Conservation (phyloP, 2,329 filamentous ascomycete genomes). For the Phaeosphaeria sp. region DNA sequence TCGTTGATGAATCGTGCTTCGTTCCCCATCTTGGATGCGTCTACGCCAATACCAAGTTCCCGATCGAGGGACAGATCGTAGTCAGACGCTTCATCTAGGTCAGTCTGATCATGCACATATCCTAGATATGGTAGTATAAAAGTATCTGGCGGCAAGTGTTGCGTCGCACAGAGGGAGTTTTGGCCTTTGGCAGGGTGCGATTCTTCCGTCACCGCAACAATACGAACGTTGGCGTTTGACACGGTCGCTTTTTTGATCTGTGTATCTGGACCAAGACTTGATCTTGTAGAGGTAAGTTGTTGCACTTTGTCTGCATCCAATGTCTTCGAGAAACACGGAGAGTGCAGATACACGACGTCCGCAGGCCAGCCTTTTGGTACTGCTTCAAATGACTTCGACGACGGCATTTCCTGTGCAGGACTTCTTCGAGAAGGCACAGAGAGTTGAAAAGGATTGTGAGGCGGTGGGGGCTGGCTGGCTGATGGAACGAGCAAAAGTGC, state of each 20-base stretch:
- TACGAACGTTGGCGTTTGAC: constrained; percentile 50
- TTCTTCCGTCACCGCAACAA: constrained; percentile 48
- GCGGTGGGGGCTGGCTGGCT: background rate
- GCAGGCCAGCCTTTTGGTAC: constrained; percentile 42
- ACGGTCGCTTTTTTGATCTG: constrained; percentile 19
- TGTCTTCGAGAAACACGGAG: constrained; percentile 41
- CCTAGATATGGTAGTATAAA: constrained; percentile 61
- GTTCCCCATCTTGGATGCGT: constrained; percentile 57
- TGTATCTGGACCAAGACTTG: constrained; percentile 20
- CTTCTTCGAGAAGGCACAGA: background rate
- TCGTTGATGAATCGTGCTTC: constrained; percentile 62
- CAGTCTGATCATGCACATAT: constrained; percentile 53
- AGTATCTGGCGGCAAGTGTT: constrained; percentile 51
- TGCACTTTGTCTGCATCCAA: constrained; percentile 29
- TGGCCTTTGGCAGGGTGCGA: constrained; percentile 58
- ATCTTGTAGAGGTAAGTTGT: constrained; percentile 27
- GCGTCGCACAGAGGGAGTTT: constrained; percentile 55
- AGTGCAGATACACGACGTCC: constrained; percentile 32
- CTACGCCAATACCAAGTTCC: constrained; percentile 56
- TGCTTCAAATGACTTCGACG: constrained; percentile 4
- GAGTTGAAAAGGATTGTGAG: background rate
- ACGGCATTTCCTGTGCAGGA: background rate
- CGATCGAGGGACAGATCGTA: constrained; percentile 61
- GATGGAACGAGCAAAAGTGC: background rate
- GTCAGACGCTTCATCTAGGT: constrained; percentile 52